phyloP scores from a whole-genome alignment of 352 stramenopile genomes.

The Pythium aquatile region DNA sequence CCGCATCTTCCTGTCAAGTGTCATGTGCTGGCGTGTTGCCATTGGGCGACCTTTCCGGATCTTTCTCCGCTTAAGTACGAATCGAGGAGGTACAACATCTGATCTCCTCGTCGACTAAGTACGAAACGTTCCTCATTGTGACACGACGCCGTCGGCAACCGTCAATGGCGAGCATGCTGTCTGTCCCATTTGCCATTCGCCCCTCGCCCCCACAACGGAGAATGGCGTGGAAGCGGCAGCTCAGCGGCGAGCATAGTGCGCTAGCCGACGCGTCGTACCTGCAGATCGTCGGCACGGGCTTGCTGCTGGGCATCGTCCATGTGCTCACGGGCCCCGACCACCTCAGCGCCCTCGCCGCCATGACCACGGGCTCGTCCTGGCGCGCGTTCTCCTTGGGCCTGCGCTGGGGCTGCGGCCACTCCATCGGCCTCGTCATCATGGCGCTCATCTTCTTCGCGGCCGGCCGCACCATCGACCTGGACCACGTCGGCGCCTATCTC shows the following conservation, averaged over 20 bases:
- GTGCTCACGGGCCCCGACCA: conserved; percentile 83
- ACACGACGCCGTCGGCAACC: background rate
- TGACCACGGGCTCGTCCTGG: conserved; percentile 78
- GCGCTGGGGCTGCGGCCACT: conserved; percentile 91
- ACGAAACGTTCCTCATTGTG: conserved; percentile 4
- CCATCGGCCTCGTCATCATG: conserved; percentile 85
- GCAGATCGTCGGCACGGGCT: conserved; percentile 40
- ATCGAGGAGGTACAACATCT: background rate
- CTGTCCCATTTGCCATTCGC: conserved; percentile 3
- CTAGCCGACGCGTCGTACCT: conserved; percentile 33
- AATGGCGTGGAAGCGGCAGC: conserved; percentile 10
- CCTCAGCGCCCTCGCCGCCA: conserved; percentile 85
- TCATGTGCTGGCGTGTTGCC: background rate
- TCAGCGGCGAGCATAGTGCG: conserved; percentile 26
- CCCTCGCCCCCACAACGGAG: background rate
- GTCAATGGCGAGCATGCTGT: background rate
- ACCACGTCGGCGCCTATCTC: conserved; percentile 45
- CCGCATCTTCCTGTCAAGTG: background rate
- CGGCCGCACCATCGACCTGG: conserved; percentile 56
- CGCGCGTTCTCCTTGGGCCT: conserved; percentile 83
- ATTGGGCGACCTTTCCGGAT: conserved; percentile 14
- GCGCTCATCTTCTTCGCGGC: conserved; percentile 75
- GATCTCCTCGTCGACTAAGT: background rate
- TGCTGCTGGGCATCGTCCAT: conserved; percentile 44
- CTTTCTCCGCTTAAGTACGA: background rate